phyloP scores from a whole-genome alignment of 306 rosid species.

The Astragalus membranaceus region DNA sequence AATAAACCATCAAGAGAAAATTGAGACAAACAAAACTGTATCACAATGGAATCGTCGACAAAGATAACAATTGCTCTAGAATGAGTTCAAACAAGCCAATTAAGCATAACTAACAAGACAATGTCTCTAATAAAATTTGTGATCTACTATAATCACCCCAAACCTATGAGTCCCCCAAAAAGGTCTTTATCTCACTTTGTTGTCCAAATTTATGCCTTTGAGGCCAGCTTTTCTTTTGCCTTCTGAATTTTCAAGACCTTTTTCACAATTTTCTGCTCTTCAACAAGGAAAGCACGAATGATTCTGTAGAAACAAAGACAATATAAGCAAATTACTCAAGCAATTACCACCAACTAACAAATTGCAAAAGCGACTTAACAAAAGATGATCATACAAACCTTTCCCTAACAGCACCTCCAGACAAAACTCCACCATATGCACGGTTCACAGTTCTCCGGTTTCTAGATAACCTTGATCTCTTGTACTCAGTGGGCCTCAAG shows the following conservation, averaged over 20 bases:
- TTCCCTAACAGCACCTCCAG: conserved; percentile 72
- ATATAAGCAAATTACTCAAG: neutral
- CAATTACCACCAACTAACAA: neutral
- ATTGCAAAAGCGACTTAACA: neutral
- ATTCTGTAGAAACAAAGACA: conserved; percentile 32
- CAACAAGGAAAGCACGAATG: conserved; percentile 66
- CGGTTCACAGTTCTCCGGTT: conserved; percentile 72
- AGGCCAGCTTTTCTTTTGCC: conserved; percentile 56
- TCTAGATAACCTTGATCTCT: conserved; percentile 67
- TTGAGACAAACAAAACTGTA: conserved; percentile 28
- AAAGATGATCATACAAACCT: conserved; percentile 39
- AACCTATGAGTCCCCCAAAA: conserved; percentile 32
- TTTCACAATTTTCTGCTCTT: conserved; percentile 74
- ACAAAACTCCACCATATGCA: conserved; percentile 69
- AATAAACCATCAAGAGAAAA: neutral
- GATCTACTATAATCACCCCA: conserved; percentile 26
- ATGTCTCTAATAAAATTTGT: conserved; percentile 23
- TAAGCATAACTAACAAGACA: conserved; percentile 19
- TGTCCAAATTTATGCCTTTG: conserved; percentile 33
- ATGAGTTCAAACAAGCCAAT: conserved; percentile 25
- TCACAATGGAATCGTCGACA: conserved; percentile 29
- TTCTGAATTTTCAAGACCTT: conserved; percentile 81
- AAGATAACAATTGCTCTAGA: conserved; percentile 22
- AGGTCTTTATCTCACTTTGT: neutral
- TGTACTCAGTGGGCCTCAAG: conserved; percentile 67